These are phyloP conservation scores for Fraxinus greggii DNA, from an alignment of 305 asterid species.

Conservation along the genomic window DNA sequence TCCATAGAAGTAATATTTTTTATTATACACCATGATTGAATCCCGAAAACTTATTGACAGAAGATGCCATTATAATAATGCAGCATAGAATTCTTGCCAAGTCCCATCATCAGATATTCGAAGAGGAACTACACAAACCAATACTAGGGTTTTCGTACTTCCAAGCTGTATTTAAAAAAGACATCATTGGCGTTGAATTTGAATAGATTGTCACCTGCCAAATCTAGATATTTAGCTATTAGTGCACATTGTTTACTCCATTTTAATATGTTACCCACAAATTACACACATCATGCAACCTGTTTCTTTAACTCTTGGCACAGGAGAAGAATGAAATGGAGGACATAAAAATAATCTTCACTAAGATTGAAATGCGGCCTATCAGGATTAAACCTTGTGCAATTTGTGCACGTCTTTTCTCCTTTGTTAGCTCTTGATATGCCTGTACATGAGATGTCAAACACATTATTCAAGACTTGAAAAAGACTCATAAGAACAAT, in stretches of 20 bases:
- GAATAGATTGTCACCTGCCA: background rate
- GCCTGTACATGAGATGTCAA: constrained; percentile 47
- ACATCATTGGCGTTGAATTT: background rate
- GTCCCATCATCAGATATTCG: constrained; percentile 19
- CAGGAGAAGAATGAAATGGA: background rate
- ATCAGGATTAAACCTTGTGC: constrained; percentile 60
- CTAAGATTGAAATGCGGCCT: background rate
- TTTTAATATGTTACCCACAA: background rate
- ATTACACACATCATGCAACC: background rate
- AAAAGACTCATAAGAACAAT: background rate
- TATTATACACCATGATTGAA: background rate
- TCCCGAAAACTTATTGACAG: background rate
- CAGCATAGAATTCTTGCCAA: constrained; percentile 13
- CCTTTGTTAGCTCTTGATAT: constrained; percentile 84
- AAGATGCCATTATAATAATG: background rate
- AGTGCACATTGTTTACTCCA: background rate
- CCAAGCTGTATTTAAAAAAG: background rate
- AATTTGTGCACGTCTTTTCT: constrained; percentile 82
- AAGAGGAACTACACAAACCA: background rate
- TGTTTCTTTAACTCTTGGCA: background rate
- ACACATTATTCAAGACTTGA: constrained; percentile 11
- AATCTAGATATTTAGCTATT: background rate
- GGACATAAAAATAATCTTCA: background rate
- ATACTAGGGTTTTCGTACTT: constrained; percentile 2
- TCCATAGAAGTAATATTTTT: background rate